Evolutionary conservation across 1,284 basidiomycete species (phyloP), one percentile per base, ranked within the genome.

Genomic region (Polyporus tsugae): DNA sequence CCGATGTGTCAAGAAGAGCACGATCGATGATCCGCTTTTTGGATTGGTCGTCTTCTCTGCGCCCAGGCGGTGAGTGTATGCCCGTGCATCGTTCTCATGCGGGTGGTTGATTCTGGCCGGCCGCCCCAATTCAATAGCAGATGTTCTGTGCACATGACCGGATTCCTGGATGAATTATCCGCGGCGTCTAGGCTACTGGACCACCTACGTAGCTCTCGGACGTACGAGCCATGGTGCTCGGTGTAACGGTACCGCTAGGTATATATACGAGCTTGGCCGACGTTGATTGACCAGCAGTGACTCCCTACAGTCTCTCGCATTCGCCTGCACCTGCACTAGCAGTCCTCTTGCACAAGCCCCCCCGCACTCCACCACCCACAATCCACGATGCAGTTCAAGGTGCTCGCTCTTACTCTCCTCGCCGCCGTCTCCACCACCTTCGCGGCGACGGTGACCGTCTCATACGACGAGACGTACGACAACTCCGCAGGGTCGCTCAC

Each of bases 381-480:
- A 36, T 35, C 53, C 68, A 76, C 72, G 72, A 74, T 75, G 69
- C 73, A 76, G 73, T 60, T 72, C 65, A 66, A 64, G 61, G 36
- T 67, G n/a, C 60, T 70, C 69, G n/a, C 68, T 69, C 55, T 74
- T 71, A 63, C 75, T 63, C 44, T 78, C 73, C 67, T 73, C 67
- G 68, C 73, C 33, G 64, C 77, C 70, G 59, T 73, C 62, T 71
- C 75, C 29, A 69, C 73, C 68, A 72, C 74, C 25, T 65, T 72
- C 53, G 69, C 66, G 42, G 41, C 41, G 4, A 62, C 44, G 15
- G 80, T 86, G 60, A 73, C 72, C 36, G 75, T 85, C 42, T 80
- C 81, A 9, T 86, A 81, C 72, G 84, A 86, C 75, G 63, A 75
- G 41, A 71, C 72, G 25, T 89, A 87, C 76, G 85, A 86, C 76